These are phyloP conservation scores for Erythrophleum fordii DNA, from an alignment of 306 rosid species.

Conservation along the genomic window DNA sequence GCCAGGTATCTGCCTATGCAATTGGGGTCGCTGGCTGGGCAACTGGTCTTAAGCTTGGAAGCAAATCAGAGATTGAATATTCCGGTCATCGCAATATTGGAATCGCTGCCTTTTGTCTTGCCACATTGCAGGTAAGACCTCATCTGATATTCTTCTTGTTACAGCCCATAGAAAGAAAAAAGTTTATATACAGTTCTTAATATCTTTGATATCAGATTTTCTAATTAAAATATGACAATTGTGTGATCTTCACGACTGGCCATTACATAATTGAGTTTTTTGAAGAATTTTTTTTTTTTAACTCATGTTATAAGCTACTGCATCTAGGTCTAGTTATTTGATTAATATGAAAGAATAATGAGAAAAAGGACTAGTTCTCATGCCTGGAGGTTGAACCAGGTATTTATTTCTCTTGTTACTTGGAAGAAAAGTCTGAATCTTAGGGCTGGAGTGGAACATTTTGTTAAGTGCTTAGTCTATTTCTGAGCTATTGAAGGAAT, in stretches of 20 bases:
- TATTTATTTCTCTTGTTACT: not conserved
- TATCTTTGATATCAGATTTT: not conserved
- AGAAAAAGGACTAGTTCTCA: not conserved
- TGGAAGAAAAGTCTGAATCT: not conserved
- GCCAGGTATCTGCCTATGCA: conserved; percentile 75
- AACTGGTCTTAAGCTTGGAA: conserved; percentile 85
- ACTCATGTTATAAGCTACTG: no score
- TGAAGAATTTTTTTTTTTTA: no score
- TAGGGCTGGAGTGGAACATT: not conserved
- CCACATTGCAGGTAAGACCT: conserved; percentile 72
- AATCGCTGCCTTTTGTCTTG: conserved; percentile 69
- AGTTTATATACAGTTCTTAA: not conserved
- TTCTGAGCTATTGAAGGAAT: conserved; percentile 5
- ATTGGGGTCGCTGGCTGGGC: conserved; percentile 96
- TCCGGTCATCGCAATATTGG: conserved; percentile 73
- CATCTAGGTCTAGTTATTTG: no score
- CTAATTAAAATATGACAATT: no score
- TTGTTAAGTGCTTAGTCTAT: not conserved
- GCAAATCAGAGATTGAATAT: conserved; percentile 48
- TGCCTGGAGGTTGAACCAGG: not conserved
- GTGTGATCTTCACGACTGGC: no score
- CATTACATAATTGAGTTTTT: no score
- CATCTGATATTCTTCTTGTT: no score
- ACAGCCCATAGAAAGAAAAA: no score
- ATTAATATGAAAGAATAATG: no score